phyloP scores from a whole-genome alignment of 352 stramenopile genomes.

The Peronosclerospora sorghi region DNA sequence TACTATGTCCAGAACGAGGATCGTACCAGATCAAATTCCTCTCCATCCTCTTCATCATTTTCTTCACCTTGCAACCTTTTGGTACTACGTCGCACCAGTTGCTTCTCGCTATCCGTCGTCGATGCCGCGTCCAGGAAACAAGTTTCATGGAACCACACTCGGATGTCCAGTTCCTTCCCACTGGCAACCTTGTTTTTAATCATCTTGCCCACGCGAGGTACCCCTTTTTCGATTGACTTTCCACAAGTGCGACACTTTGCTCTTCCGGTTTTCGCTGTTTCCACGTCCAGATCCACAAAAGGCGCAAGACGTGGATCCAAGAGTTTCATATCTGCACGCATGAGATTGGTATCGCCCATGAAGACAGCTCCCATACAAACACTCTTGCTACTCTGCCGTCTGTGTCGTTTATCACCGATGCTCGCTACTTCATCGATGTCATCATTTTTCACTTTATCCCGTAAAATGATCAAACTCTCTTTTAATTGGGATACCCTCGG shows the following conservation, averaged over 20 bases:
- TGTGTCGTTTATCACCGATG: conserved; percentile 4
- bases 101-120: conserved; percentile 33
- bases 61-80: conserved; percentile 6
- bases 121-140: conserved; percentile 30
- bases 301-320: conserved; percentile 27
- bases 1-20: not conserved
- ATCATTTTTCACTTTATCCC: conserved; percentile 27
- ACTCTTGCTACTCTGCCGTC: not conserved
- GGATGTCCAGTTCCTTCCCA: conserved; percentile 36
- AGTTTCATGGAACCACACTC: conserved; percentile 42
- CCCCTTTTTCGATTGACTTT: conserved; percentile 32
- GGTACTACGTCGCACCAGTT: conserved; percentile 14
- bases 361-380: conserved; percentile 50
- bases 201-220: conserved; percentile 41
- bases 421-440: conserved; percentile 5
- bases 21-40: conserved; percentile 16
- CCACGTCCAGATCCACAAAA: conserved; percentile 35
- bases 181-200: conserved; percentile 32
- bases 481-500: conserved; percentile 42
- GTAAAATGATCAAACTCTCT: conserved; percentile 37
- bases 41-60: not conserved
- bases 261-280: conserved; percentile 35
- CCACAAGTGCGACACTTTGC: conserved; percentile 47
- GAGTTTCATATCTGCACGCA: conserved; percentile 46
- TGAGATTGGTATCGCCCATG: conserved; percentile 70